These are phyloP conservation scores for Rhodomyrtus psidioides DNA, from an alignment of 441 rosid genomes.

Conservation along the genomic window DNA sequence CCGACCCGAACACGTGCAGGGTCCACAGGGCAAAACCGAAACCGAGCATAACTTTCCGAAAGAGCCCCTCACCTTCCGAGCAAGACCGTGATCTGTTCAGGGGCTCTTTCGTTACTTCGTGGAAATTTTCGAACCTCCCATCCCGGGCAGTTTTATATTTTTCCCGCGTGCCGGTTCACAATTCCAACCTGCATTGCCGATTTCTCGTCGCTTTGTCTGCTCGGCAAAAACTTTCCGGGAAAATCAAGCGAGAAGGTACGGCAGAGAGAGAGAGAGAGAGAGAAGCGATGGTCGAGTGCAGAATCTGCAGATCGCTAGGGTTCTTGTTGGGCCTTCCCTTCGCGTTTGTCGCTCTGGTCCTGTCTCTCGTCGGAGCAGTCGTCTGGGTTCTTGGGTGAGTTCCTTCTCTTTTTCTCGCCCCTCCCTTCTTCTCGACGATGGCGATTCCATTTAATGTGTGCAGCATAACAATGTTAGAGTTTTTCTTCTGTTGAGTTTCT, in stretches of 20 bases:
- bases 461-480: too few species aligned
- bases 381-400: constrained; percentile 6
- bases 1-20: too few species aligned
- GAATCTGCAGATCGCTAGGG: constrained; percentile 10
- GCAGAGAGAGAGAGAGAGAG: not conserved
- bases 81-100: not conserved
- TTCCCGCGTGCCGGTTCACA: not conserved
- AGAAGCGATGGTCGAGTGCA: not conserved
- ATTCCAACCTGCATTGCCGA: not conserved
- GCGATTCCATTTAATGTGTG: not conserved
- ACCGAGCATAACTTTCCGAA: too few species aligned
- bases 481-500: too few species aligned
- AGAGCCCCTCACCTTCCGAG: not conserved
- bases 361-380: constrained; percentile 4
- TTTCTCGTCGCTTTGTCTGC: not conserved
- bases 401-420: not conserved
- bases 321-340: not conserved
- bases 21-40: too few species aligned
- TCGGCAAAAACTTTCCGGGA: not conserved
- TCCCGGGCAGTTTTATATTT: not conserved
- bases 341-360: not conserved
- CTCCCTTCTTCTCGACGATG: not conserved
- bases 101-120: not conserved
- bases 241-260: not conserved
- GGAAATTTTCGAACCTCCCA: not conserved